Conservation (phyloP, 352 stramenopile genomes). For the Phytophthora colocasiae region DNA sequence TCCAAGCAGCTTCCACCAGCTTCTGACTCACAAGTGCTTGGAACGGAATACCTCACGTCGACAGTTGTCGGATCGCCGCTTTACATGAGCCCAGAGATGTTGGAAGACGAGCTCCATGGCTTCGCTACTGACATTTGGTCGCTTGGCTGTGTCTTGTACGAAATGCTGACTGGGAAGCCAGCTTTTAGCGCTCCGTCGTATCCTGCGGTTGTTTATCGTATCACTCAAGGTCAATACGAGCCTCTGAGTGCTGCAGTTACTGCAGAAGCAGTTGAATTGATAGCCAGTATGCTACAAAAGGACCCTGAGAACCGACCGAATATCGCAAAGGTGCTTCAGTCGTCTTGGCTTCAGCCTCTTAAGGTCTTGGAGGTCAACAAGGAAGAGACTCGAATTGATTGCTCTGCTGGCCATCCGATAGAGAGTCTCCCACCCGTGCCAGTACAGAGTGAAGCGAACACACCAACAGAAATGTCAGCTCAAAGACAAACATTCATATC, state of each 20-base stretch:
- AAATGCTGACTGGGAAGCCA: slow-evolving; percentile 53
- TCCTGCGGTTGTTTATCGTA: slow-evolving; percentile 54
- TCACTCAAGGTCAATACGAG: slow-evolving; percentile 48
- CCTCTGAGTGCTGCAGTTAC: slow-evolving; percentile 30
- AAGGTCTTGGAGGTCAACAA: not conserved
- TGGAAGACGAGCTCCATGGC: slow-evolving; percentile 60
- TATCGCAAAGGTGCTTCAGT: slow-evolving; percentile 27
- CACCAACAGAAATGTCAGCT: no score
- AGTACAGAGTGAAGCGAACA: no score
- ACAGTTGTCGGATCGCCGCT: slow-evolving; percentile 73
- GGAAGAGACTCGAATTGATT: not conserved
- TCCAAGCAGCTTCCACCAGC: slow-evolving; percentile 46
- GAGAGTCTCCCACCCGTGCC: no score
- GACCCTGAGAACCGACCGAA: slow-evolving; percentile 15
- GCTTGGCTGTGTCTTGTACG: slow-evolving; percentile 84
- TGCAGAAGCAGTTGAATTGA: slow-evolving; percentile 20
- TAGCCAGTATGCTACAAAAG: slow-evolving; percentile 41
- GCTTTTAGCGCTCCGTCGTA: slow-evolving; percentile 74
- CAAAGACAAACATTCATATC: no score
- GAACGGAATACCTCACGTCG: slow-evolving; percentile 34
- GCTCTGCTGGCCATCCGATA: no score
- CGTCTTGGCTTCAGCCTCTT: slow-evolving; percentile 14
- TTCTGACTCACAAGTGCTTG: not conserved
- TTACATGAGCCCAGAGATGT: slow-evolving; percentile 62
- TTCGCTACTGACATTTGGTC: slow-evolving; percentile 80